Base-by-base conservation (phyloP, 2,329 filamentous ascomycete genomes). In the Setomelanomma holmii region DNA sequence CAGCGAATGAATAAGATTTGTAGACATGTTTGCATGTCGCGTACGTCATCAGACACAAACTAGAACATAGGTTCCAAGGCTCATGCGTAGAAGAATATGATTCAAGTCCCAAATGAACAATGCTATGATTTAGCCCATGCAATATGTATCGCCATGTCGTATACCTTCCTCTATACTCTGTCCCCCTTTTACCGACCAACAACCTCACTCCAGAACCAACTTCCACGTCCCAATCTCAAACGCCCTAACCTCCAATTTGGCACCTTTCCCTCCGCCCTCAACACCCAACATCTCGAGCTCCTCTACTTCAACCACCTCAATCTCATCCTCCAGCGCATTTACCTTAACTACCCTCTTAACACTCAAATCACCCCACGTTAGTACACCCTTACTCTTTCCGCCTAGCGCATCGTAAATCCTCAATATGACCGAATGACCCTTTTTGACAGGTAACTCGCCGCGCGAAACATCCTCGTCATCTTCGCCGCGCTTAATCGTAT, bases 361-460 rank as follows among this genome's bases (percentile, higher is more conserved):
- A 21, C 86, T 79, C 73, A 93, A 84, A 7, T 77, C 82, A 0
- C 78, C 78, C 42, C 89, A 89, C 39, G 81, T 77, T 65, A 97
- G 85, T 1, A 80, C 85, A 2, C 89, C 93, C 56, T 87, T 85
- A 56, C 86, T 87, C 66, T 86, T 88, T 0, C 95, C 95, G 40
- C 95, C 95, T 36, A 98, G 78, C 54, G 89, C 89, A 72, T 99
- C 95, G 70, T 96, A 99, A 17, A 97, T 81, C 1, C 95, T 84
- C 52, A 97, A 61, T 53, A 99, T 88, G 40, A 98, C 83, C 71
- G 90, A 96, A 73, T 85, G 84, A 0, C 91, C 92, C 63, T 85
- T 84, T 51, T 89, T 85, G 3, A 61, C 46, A 0, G 84, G 83
- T 24, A 93, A 76, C 44, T 80, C 80, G 12, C 79, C 73, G 22